phyloP scores from a whole-genome alignment of 805 yeast species.

The Pichia insulana region DNA sequence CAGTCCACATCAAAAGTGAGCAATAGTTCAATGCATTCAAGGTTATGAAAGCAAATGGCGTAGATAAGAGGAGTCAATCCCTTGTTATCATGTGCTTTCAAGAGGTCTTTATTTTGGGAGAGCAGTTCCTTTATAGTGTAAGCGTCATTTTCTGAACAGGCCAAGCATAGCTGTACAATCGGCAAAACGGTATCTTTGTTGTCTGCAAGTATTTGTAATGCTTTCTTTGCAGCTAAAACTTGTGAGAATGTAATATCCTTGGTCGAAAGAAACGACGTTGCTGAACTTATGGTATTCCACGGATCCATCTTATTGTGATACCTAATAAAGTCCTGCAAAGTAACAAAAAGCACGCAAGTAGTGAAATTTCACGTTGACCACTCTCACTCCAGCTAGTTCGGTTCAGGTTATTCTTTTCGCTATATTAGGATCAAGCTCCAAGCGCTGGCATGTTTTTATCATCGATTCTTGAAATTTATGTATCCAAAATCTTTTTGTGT shows the following conservation, averaged over 20 bases:
- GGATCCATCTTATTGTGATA: conserved; percentile 21
- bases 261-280: conserved; percentile 12
- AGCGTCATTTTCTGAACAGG: conserved; percentile 32
- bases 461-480: too few species aligned
- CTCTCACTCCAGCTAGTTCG: too few species aligned
- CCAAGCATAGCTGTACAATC: conserved; percentile 29
- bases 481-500: too few species aligned
- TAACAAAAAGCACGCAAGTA: neutral
- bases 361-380: too few species aligned
- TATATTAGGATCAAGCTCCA: too few species aligned
- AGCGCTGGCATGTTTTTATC: too few species aligned
- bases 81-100: conserved; percentile 28
- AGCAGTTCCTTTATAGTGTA: conserved; percentile 23
- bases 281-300: conserved; percentile 21
- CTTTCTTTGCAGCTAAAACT: conserved; percentile 30
- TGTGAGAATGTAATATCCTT: conserved; percentile 26
- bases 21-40: conserved; percentile 41
- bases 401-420: too few species aligned
- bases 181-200: conserved; percentile 19
- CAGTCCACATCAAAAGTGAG: conserved; percentile 36
- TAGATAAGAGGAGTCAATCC: conserved; percentile 43
- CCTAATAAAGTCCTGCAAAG: neutral
- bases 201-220: conserved; percentile 23
- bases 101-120: conserved; percentile 11
- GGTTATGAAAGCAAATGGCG: conserved; percentile 46